Conservation (phyloP, 345 rosid genomes). For the Boechera retrofracta region DNA sequence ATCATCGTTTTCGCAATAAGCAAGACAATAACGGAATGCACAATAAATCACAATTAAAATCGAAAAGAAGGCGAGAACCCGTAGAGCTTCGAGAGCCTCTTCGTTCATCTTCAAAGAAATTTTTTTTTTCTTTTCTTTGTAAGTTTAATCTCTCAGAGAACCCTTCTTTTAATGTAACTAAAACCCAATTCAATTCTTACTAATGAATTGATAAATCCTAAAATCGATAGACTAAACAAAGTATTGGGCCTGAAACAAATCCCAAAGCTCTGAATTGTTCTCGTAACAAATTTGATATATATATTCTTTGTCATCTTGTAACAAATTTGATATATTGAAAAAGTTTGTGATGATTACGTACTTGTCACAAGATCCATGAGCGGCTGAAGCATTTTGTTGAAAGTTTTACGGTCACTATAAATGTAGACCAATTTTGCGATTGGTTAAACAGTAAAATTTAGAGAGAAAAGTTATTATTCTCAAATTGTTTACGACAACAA, state of each 20-base stretch:
- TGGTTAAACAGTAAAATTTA: not conserved
- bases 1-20: not conserved
- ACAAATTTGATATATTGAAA: not conserved
- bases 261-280: not conserved
- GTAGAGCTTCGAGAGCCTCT: not conserved
- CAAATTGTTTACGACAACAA: not conserved
- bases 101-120: not conserved
- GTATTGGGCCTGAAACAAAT: not conserved
- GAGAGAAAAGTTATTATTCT: not conserved
- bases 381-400: no score
- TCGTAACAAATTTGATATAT: not conserved
- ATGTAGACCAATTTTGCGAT: no score
- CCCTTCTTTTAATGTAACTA: no score
- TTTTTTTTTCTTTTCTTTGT: no score
- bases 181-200: no score
- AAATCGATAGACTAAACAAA: not conserved
- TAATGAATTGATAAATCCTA: not conserved
- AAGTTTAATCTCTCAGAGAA: no score
- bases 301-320: not conserved
- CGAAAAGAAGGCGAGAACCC: not conserved
- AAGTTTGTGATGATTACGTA: not conserved
- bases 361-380: no score
- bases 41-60: not conserved
- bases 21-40: not conserved
- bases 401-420: no score